Evolutionary conservation across 2,329 filamentous ascomycete species (phyloP), one percentile per base, ranked within the genome.

Genomic region (Neonectria coccinea): DNA sequence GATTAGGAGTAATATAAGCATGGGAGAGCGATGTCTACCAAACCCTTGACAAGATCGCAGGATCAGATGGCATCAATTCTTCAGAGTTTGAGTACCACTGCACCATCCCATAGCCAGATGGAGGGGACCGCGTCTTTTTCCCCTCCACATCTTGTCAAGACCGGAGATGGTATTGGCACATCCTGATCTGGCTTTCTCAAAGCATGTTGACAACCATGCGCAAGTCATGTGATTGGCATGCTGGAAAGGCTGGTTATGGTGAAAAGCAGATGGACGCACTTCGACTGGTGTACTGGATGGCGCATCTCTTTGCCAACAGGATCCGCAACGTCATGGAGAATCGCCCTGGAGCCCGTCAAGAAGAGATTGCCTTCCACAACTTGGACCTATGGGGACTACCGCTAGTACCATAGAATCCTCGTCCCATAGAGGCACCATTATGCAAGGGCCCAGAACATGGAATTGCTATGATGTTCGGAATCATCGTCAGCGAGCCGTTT

Each of bases 91-190:
- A 29, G 45, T 48, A 29, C 45, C 27, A 25, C 11, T 48, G 45
- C 12, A 48, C 45, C 20, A 48, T 29, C 6, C 2, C 8, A 27
- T 48, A 22, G 20, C 45, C 22, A 16, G 4, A 27, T 8, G 22
- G 12, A 31, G 20, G 20, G 20, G 20, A 20, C 12, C 47, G 47
- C 7, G 47, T 33, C 11, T 50, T 50, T n/a, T 50, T 31, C 22
- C 47, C 47, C 16, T 50, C n/a, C 29, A 50, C 16, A 50, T 50
- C 22, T n/a, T 50, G 4, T 50, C 47, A 5, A 31, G 47, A n/a
- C 47, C 47, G 6, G 25, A 50, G 14, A 25, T 50, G 27, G 27
- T 14, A 50, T 16, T 31, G 12, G 25, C 12, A 31, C n/a, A 29
- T 25, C n/a, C 47, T 33, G 4, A 5, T 10, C 10, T 10, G 3